A percentile compares a stretch with the other conserved stretches of the same genome.
These are phyloP conservation scores for thale cress (Arabidopsis thaliana) DNA, from an alignment of 345 rosid genomes.

Conservation along the genomic window TAIR10.1 NC_003071.7:5653501-5654000, in stretches of 20 bases:
- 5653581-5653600: slow-evolving; percentile 92
- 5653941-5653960: slow-evolving; percentile 99
- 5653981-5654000: neutral
- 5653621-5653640: slow-evolving; percentile 99
- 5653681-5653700: slow-evolving; percentile 6
- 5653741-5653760: slow-evolving; percentile 95
- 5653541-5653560: slow-evolving; percentile 20
- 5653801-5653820: slow-evolving; percentile 94
- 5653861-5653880: neutral
- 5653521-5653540: slow-evolving; percentile 23
- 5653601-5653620: slow-evolving; percentile 95
- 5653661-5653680: slow-evolving; percentile 10
- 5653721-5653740: slow-evolving; percentile 16
- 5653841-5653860: neutral
- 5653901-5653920: slow-evolving; percentile 57
- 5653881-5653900: slow-evolving; percentile 20
- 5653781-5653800: slow-evolving; percentile 95
- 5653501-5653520: slow-evolving; percentile 17
- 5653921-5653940: slow-evolving; percentile 84
- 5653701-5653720: slow-evolving; percentile 21
- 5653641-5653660: slow-evolving; percentile 64
- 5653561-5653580: slow-evolving; percentile 64
- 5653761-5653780: slow-evolving; percentile 88
- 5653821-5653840: slow-evolving; percentile 84
- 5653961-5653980: slow-evolving; percentile 93